Evolutionary conservation across 371 early-diverging fungal genomes (phyloP).

Genomic region (Mucor sp.): DNA sequence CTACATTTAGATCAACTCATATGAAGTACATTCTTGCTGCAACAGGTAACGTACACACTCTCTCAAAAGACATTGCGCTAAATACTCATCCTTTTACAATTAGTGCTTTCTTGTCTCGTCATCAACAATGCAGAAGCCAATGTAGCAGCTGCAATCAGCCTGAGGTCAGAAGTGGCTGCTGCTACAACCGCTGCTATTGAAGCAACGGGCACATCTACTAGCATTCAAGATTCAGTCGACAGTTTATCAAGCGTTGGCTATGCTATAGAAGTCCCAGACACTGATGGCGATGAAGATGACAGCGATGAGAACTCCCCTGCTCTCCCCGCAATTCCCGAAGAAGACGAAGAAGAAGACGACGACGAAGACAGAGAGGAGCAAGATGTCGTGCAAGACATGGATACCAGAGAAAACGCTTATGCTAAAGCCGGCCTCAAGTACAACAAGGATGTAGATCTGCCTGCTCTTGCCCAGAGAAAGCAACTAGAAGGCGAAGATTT

Average conservation of each 20-base stretch:
- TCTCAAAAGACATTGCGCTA: too few species aligned
- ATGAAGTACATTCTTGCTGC: constrained; percentile 6
- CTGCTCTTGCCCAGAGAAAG: constrained; percentile 9
- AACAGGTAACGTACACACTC: too few species aligned
- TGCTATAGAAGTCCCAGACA: neutral
- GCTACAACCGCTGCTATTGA: neutral
- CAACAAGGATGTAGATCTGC: constrained; percentile 14
- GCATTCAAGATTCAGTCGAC: neutral
- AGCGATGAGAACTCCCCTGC: constrained; percentile 5
- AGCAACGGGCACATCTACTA: neutral
- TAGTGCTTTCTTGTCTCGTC: constrained; percentile 1
- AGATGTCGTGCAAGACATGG: neutral
- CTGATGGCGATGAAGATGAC: neutral
- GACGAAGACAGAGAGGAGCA: neutral
- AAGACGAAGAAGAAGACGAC: neutral
- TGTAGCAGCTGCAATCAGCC: neutral
- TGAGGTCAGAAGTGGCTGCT: neutral
- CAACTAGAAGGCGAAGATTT: neutral
- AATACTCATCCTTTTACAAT: neutral
- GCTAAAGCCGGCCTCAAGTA: constrained; percentile 3
- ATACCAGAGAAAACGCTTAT: neutral
- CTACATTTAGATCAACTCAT: neutral
- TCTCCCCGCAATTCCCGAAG: neutral
- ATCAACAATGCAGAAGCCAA: neutral
- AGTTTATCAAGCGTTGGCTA: neutral